phyloP scores from a whole-genome alignment of 345 rosid species.

The Melaleuca alternifolia region DNA sequence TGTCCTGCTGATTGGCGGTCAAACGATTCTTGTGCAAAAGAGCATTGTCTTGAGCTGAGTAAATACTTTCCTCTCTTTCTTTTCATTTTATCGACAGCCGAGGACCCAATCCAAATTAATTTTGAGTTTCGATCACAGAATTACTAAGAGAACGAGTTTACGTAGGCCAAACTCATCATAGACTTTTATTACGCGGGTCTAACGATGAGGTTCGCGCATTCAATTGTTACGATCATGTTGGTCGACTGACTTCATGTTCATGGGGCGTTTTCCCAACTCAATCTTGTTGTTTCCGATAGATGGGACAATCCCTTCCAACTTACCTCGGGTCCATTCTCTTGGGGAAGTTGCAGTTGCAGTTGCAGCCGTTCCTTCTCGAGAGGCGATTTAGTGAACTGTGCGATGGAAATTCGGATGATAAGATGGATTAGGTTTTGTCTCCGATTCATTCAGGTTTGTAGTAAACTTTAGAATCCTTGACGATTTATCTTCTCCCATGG shows the following conservation, averaged over 20 bases:
- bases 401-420: neutral
- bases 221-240: neutral
- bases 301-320: neutral
- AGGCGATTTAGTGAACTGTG: neutral
- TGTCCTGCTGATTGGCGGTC: no score
- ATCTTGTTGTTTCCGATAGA: neutral
- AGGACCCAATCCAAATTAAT: neutral
- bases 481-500: neutral
- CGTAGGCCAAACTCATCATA: neutral
- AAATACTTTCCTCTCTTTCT: neutral
- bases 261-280: neutral
- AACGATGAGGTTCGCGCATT: rapidly evolving
- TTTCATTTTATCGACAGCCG: neutral
- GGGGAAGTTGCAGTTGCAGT: neutral
- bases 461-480: neutral
- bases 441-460: neutral
- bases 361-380: neutral
- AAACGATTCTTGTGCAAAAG: no score
- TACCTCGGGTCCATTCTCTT: neutral
- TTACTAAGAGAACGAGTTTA: neutral
- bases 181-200: rapidly evolving
- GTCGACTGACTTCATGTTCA: neutral
- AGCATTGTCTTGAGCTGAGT: neutral
- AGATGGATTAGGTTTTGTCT: neutral
- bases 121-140: neutral